Evolutionary conservation across 2,329 filamentous ascomycete genomes (phyloP).

Genomic region (Metarhizium guizhouense): DNA sequence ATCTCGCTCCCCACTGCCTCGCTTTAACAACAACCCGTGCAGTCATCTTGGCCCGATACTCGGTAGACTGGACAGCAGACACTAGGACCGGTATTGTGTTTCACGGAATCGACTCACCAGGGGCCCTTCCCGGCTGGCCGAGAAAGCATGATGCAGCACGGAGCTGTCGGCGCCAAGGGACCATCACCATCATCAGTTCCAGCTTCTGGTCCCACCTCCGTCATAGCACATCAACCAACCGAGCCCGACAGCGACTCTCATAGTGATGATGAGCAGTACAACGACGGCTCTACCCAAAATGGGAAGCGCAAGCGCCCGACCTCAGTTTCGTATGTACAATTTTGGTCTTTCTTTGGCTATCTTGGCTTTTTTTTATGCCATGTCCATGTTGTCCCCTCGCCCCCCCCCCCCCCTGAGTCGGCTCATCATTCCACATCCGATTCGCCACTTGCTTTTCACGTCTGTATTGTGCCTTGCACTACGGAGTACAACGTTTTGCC

Average conservation of each 20-base stretch:
- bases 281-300: slow-evolving; percentile 21
- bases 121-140: background rate
- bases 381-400: background rate
- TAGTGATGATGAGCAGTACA: slow-evolving; percentile 38
- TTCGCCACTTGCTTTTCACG: background rate
- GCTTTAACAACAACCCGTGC: slow-evolving; percentile 2
- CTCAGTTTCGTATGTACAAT: slow-evolving; percentile 45
- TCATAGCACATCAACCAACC: slow-evolving; percentile 22
- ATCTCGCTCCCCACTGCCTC: background rate
- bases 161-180: slow-evolving; percentile 9
- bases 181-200: slow-evolving; percentile 9
- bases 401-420: too few species aligned
- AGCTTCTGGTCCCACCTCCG: slow-evolving; percentile 13
- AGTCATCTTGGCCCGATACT: slow-evolving; percentile 1
- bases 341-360: background rate
- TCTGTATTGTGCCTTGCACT: background rate
- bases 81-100: background rate
- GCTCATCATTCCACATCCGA: background rate
- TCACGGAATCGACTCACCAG: background rate
- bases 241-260: slow-evolving; percentile 41
- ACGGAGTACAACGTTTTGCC: background rate
- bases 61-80: background rate
- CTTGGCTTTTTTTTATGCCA: background rate
- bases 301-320: slow-evolving; percentile 52
- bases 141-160: slow-evolving; percentile 13